A percentile compares a stretch with the other conserved stretches of the same genome.
Evolutionary conservation across 1,139 yeast genomes (phyloP).

Genomic region (Suhomyces anneliseae): DNA sequence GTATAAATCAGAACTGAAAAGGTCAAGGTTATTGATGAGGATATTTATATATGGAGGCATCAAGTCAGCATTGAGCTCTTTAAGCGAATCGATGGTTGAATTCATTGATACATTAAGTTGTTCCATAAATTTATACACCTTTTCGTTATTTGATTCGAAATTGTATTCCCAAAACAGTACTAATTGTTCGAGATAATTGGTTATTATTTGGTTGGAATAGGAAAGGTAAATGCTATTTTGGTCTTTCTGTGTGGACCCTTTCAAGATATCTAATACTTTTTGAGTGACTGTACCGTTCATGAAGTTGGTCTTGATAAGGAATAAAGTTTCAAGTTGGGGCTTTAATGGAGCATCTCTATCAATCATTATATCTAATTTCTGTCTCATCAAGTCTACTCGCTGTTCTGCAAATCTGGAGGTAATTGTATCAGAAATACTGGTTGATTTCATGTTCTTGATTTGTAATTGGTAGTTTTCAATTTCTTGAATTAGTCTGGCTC

Average conservation of each 20-base stretch:
- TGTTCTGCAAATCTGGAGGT: slow-evolving; percentile 11
- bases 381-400: slow-evolving; percentile 4
- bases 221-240: not conserved
- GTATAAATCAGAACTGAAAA: not conserved
- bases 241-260: not conserved
- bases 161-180: slow-evolving; percentile 4
- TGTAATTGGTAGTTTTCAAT: slow-evolving; percentile 21
- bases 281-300: not conserved
- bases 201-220: not conserved
- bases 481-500: slow-evolving; percentile 6
- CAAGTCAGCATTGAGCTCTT: not conserved
- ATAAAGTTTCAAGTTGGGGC: slow-evolving; percentile 3
- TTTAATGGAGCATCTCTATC: not conserved
- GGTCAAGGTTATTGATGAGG: not conserved
- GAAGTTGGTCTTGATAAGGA: slow-evolving; percentile 1
- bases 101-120: not conserved
- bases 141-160: not conserved
- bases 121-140: not conserved
- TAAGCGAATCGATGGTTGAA: not conserved
- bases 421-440: slow-evolving; percentile 13
- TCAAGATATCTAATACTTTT: not conserved
- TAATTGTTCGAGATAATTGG: not conserved
- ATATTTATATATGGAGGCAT: not conserved
- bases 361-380: not conserved
- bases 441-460: slow-evolving; percentile 14